Evolutionary conservation across 2,329 filamentous ascomycete genomes (phyloP), one percentile per base, ranked within the genome.

Genomic region (Chalara sp.): DNA sequence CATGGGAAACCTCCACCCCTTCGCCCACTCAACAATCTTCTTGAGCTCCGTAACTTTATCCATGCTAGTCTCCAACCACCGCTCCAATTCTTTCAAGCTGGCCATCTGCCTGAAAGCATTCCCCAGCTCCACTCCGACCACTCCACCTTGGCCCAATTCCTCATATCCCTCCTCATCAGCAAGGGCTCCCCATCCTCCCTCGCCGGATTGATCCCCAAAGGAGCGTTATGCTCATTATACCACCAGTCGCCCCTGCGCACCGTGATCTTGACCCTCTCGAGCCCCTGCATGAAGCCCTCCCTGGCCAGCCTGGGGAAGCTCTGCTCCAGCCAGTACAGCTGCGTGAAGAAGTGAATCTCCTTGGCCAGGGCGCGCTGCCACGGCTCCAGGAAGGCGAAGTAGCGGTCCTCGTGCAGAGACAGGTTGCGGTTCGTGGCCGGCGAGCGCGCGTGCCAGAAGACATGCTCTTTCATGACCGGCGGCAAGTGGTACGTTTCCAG

Each of bases 181-280:
- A 21, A 21, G 21, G 12, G 5, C 8, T 33, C 30, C 47, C 46
- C 51, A 30, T 52, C 46, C 1, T 49, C 50, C 1, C 47, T 29
- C 10, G 57, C 46, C 6, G 60, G 58, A 50, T 57, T 57, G 12
- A 63, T 62, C 4, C 28, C 46, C 7, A 63, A 32, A 1, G 21
- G 21, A 21, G 21, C 21, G 50, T 56, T 60, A 2, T 32, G 35
- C 33, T 61, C 58, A 45, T 59, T 58, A 35, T 50, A 57, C 59
- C 56, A 62, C 61, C 59, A 63, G 47, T 63, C 60, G 3, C 57
- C 51, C 13, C 58, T 49, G 21, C 59, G 33, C 21, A 63, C 55
- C 6, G 59, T 59, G 32, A 63, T 56, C 35, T 55, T 61, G 21
- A 21, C 21, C 29, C 44, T 51, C 30, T 59, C 50, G 6, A 63